Evolutionary conservation across 257 asterid genomes (phyloP).

Genomic region (Lycium ferocissimum): DNA sequence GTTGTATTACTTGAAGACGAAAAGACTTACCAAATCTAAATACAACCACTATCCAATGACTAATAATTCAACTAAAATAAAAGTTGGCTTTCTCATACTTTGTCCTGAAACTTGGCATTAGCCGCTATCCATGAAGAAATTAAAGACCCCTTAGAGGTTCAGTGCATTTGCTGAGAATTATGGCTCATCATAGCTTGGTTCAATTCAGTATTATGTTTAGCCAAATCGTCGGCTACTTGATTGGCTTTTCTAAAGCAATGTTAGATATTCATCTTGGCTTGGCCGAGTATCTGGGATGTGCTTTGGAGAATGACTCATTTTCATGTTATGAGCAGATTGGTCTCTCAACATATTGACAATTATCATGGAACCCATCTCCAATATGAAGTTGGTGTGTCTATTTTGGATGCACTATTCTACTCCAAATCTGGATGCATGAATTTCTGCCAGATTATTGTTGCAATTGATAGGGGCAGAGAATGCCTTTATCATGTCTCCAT

Average conservation of each 20-base stretch:
- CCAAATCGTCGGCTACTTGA: too few relatives aligned
- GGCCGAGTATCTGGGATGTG: neutral
- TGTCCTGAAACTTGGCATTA: neutral
- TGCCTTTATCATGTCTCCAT: too few relatives aligned
- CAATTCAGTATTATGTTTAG: neutral
- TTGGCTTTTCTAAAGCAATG: neutral
- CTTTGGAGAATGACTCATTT: neutral
- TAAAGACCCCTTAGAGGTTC: neutral
- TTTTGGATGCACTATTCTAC: too few relatives aligned
- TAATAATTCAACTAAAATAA: too few relatives aligned
- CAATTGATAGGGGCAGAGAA: too few relatives aligned
- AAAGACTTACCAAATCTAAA: neutral
- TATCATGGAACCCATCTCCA: too few relatives aligned
- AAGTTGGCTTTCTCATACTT: neutral
- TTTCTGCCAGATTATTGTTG: too few relatives aligned
- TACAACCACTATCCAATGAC: neutral
- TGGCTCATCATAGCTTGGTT: neutral
- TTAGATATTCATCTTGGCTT: neutral
- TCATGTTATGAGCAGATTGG: neutral
- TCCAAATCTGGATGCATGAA: too few relatives aligned
- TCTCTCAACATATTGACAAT: too few relatives aligned
- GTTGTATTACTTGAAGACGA: neutral
- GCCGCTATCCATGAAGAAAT: neutral
- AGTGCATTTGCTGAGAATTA: neutral
- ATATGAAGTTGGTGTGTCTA: too few relatives aligned